Conservation (phyloP, 192 early-diverging fungal genomes). For the Phycomyces nitens region DNA sequence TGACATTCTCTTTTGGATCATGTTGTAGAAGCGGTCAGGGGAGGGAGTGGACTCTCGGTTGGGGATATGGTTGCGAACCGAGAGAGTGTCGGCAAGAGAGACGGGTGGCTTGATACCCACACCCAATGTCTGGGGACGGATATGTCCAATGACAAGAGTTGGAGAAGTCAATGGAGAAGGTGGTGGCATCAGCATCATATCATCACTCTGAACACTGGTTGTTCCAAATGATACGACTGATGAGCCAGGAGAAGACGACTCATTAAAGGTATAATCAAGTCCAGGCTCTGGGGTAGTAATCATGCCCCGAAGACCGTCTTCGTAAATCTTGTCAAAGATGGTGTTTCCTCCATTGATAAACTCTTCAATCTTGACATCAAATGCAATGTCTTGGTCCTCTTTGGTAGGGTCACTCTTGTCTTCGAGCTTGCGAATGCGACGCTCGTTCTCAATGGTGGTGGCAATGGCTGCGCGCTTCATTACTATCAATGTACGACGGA, state of each 20-base stretch:
- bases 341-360: slow-evolving; percentile 35
- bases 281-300: slow-evolving; percentile 28
- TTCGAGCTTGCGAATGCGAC: slow-evolving; percentile 28
- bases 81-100: slow-evolving; percentile 10
- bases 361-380: slow-evolving; percentile 33
- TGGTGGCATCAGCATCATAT: slow-evolving; percentile 5
- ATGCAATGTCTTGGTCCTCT: slow-evolving; percentile 1
- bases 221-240: slow-evolving; percentile 1
- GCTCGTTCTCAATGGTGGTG: slow-evolving; percentile 31
- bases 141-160: not conserved
- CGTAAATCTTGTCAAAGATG: slow-evolving; percentile 43
- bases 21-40: slow-evolving; percentile 32
- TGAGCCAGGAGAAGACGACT: slow-evolving; percentile 11
- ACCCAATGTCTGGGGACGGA: slow-evolving; percentile 7
- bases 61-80: not conserved
- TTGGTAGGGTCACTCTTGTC: not conserved
- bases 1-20: slow-evolving; percentile 36
- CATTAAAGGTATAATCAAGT: slow-evolving; percentile 4
- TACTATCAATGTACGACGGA: slow-evolving; percentile 51
- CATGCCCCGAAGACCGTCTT: slow-evolving; percentile 35
- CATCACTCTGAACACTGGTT: slow-evolving; percentile 4
- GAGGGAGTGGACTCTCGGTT: slow-evolving; percentile 28
- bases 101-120: slow-evolving; percentile 12
- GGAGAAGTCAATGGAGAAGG: slow-evolving; percentile 7
- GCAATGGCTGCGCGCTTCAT: slow-evolving; percentile 58